Base-by-base conservation (phyloP, 805 yeast species). In the Myxozyma monticola region DNA sequence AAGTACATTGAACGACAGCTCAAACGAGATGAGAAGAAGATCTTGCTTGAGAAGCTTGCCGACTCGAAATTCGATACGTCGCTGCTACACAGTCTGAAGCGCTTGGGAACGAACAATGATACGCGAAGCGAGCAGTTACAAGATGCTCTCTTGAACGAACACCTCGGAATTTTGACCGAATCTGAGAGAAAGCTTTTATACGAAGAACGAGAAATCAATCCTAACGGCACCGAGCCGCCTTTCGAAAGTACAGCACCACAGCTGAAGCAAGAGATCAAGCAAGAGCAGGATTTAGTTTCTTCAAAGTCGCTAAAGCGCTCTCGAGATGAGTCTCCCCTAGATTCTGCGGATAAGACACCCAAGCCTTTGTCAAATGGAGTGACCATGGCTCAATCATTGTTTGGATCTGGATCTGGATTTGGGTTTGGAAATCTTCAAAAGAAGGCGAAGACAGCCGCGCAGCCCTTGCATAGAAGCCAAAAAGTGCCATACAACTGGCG, bases 1-100 rank as follows among this genome's bases (percentile, higher is more conserved):
- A 91, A 91, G 68, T 91, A 88, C 67, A 88, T 91, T 33, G 95
- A 89, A 51, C 95, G 87, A 69, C 96, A 89, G 65, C 64, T 89
- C 60, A 85, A 84, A 62, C 74, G 95, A 64, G 96, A 91, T 66
- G 98, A 91, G 69, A 86, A 86, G 67, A 85, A 85, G 60, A 76
- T 78, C 2, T 71, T 91, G 46, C 71, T 91, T 37, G 81, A 84
- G 57, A 89, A 88, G 65, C 72, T 91, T 36, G 71, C 78, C 7
- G 70, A 71, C 29, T 79, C 87, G 1, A 75, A 76, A 49, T 76
- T 91, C 40, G 96, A 90, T 63, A 80, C 96, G 0, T 70, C 83
- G 0, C 60, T 80, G 10, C 72, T 88, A 56, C 82, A 79, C 22
- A 83, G 93, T 30, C 79, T 95, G 18, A 89, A 88, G 63, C 75